Evolutionary conservation across 2,329 filamentous ascomycete genomes (phyloP).

Genomic region (Trichoderma semiorbis): DNA sequence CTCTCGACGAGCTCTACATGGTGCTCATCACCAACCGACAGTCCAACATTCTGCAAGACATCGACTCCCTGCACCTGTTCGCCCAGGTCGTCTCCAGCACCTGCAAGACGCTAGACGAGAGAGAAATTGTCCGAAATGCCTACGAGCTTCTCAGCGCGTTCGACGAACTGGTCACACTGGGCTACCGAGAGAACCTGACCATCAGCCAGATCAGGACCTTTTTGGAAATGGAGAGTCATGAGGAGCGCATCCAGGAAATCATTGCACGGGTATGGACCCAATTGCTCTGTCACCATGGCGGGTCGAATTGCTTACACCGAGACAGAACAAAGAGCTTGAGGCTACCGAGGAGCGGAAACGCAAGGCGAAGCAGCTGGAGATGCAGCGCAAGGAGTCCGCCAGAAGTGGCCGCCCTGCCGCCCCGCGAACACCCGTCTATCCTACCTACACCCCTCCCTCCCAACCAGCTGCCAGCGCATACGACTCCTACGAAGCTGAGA

Average conservation of each 20-base stretch:
- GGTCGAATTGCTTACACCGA: conserved; percentile 25
- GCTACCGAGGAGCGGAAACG: conserved; percentile 97
- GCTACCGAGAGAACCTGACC: conserved; percentile 93
- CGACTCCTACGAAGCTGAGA: conserved; percentile 93
- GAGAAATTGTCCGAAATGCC: conserved; percentile 90
- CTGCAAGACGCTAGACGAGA: conserved; percentile 92
- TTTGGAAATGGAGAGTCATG: conserved; percentile 98
- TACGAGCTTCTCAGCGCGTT: conserved; percentile 96
- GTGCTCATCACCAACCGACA: conserved; percentile 99
- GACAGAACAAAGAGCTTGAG: conserved; percentile 94
- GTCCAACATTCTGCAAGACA: conserved; percentile 98
- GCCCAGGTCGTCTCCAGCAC: conserved; percentile 95
- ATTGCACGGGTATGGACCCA: conserved; percentile 71
- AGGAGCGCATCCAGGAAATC: conserved; percentile 98
- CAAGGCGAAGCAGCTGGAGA: conserved; percentile 96
- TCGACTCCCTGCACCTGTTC: conserved; percentile 96
- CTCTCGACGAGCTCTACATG: conserved; percentile 98
- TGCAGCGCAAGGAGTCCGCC: conserved; percentile 95
- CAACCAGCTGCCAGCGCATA: conserved; percentile 77
- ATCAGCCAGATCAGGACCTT: conserved; percentile 98
- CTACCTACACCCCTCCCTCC: conserved; percentile 79
- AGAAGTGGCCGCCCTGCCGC: conserved; percentile 64
- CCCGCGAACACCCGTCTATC: conserved; percentile 77
- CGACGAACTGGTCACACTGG: conserved; percentile 92
- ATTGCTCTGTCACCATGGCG: not conserved